phyloP scores from a whole-genome alignment of 2,329 filamentous ascomycete species.

The Colletotrichum sansevieriae region DNA sequence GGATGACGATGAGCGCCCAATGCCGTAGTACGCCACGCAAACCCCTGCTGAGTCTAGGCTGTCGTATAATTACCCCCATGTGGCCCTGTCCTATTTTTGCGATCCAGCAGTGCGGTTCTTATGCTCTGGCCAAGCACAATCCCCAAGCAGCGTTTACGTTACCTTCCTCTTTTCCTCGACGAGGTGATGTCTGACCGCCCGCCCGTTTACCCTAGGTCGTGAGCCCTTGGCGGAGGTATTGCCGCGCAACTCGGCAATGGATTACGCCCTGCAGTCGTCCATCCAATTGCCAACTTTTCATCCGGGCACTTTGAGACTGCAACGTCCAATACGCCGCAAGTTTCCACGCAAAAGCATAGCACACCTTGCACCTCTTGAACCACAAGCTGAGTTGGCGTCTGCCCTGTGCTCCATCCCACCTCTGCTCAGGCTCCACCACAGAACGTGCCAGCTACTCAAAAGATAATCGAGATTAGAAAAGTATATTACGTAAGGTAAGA shows the following conservation, averaged over 20 bases:
- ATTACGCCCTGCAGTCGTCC: constrained; percentile 6
- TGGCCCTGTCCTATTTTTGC: background rate
- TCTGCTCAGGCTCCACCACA: background rate
- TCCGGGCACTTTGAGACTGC: constrained; percentile 7
- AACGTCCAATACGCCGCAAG: background rate
- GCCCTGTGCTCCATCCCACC: constrained; percentile 20
- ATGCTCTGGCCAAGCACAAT: background rate
- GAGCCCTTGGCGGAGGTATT: background rate
- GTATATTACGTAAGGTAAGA: constrained; percentile 12
- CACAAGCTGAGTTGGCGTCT: constrained; percentile 28
- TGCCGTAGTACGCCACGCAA: constrained; percentile 3
- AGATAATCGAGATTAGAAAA: background rate
- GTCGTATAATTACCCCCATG: no score
- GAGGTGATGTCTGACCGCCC: no score
- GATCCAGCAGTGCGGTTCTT: constrained; percentile 4
- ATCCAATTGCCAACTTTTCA: constrained; percentile 10
- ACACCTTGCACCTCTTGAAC: constrained; percentile 25
- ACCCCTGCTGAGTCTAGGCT: constrained; percentile 15
- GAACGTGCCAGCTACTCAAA: constrained; percentile 8
- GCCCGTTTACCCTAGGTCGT: no score
- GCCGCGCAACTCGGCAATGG: background rate
- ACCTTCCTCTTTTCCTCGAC: background rate
- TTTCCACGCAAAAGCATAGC: constrained; percentile 24
- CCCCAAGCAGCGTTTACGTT: no score
- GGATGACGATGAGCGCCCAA: constrained; percentile 25